Evolutionary conservation across 192 early-diverging fungal species (phyloP), one percentile per base, ranked within the genome.

Genomic region (Coemansia sp.): DNA sequence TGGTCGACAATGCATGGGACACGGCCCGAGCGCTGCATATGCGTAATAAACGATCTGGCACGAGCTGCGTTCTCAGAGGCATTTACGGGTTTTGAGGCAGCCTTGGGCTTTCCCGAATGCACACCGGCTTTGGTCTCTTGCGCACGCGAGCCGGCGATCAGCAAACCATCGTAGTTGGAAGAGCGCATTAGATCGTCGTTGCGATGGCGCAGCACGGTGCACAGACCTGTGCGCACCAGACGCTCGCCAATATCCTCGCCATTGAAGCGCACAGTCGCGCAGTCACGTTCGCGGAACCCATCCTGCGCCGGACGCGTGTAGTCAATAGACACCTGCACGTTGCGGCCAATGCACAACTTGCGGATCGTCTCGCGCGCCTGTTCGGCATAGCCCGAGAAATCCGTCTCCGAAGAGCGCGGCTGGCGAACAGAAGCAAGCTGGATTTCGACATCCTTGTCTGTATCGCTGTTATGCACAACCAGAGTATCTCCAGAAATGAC

Each of bases 301-400:
- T 92, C 95, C 40, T 88, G 84, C 4, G 96, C 90, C n/a, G 94
- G 93, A 66, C 96, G 94, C 66, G 89, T 73, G 72, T 93, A 99
- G 69, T 96, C 97, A 74, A 87, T 48, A 82, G 78, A 67, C 60
- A 74, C 71, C 4, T 74, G 80, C n/a, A 93, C 96, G 32, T 84
- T 83, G 72, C 92, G 92, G 30, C 95, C 97, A 66, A 99, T 94
- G 62, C 93, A 80, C 51, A 89, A 85, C 64, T 91, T 90, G 33
- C 97, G 89, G 48, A 99, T 84, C 60, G 88, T 87, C 72, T 99
- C 97, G 68, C 88, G 89, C 17, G 95, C 94, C 60, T 96, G 91
- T 70, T 89, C 88, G 36, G 92, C 85, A 73, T 94, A 96, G 7
- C 89, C 90, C 10, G 88, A 87, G 63, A 92, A 87, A 60, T 88